These are phyloP conservation scores for Rhizopogon vulgaris DNA, from an alignment of 768 basidiomycete species.

Conservation along the genomic window DNA sequence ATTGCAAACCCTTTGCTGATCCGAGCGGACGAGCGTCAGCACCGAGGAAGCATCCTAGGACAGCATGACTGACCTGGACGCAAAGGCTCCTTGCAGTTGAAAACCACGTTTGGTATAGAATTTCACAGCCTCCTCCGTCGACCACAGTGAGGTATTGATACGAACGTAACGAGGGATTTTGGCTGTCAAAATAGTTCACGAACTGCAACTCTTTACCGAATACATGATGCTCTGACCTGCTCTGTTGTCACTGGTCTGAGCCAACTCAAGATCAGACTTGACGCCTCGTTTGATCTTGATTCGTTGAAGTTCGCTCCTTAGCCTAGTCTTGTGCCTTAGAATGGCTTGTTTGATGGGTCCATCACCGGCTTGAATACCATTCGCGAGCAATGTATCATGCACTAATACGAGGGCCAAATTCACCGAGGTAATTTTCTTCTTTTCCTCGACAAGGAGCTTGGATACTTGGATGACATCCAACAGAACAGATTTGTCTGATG, in stretches of 20 bases:
- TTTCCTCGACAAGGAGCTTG: constrained; percentile 69
- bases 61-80: constrained; percentile 38
- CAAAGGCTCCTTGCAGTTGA: constrained; percentile 42
- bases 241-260: constrained; percentile 51
- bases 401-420: constrained; percentile 82
- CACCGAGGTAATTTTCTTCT: constrained; percentile 64
- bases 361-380: constrained; percentile 86
- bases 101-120: constrained; percentile 55
- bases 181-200: constrained; percentile 30
- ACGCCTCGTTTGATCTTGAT: constrained; percentile 74
- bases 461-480: constrained; percentile 61
- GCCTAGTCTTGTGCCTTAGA: constrained; percentile 81
- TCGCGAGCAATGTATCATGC: constrained; percentile 81
- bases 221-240: constrained; percentile 42
- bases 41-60: neutral
- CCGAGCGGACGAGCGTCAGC: constrained; percentile 2
- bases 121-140: constrained; percentile 55
- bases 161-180: constrained; percentile 81
- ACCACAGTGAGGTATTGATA: constrained; percentile 70
- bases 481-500: constrained; percentile 72
- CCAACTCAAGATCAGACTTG: constrained; percentile 59
- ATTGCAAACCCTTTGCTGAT: constrained; percentile 56
- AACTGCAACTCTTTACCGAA: neutral
- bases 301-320: constrained; percentile 81
- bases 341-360: constrained; percentile 87